Conservation (phyloP, 352 stramenopile genomes). For the Halophytophthora polymorphica region DNA sequence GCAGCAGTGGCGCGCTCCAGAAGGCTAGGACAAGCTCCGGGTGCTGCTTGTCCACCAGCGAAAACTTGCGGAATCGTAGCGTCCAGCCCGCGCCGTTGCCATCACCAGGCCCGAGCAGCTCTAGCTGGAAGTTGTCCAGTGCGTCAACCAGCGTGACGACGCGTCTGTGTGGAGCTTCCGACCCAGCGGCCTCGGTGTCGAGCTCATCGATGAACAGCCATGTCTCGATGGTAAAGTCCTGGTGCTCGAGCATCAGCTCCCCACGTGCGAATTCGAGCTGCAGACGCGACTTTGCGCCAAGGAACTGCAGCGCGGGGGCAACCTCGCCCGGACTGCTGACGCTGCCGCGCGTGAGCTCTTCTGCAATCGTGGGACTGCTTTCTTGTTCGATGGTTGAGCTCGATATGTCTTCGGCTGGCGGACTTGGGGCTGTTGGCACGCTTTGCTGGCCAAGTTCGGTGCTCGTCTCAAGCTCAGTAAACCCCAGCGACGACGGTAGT, state of each 20-base stretch:
- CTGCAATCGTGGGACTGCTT: background rate
- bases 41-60: conserved; percentile 18
- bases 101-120: conserved; percentile 12
- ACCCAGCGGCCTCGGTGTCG: background rate
- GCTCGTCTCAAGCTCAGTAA: too few species aligned
- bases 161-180: conserved; percentile 1
- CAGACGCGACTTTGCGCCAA: conserved; percentile 17
- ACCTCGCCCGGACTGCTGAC: conserved; percentile 17
- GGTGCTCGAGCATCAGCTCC: conserved; percentile 13
- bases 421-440: too few species aligned
- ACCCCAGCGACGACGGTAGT: too few species aligned
- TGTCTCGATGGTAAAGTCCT: conserved; percentile 39
- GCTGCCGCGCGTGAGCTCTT: background rate
- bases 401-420: too few species aligned
- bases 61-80: conserved; percentile 28
- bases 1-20: conserved; percentile 4
- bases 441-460: too few species aligned
- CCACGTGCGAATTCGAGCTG: conserved; percentile 16
- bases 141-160: conserved; percentile 32
- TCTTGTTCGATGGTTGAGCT: too few species aligned
- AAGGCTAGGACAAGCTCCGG: conserved; percentile 26
- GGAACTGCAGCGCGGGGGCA: conserved; percentile 24
- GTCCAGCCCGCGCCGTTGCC: conserved; percentile 13
- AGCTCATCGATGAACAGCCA: conserved; percentile 34
- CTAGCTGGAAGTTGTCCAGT: conserved; percentile 30